Base-by-base conservation (phyloP, 2,329 filamentous ascomycete genomes). In the Sporothrix mexicana region DNA sequence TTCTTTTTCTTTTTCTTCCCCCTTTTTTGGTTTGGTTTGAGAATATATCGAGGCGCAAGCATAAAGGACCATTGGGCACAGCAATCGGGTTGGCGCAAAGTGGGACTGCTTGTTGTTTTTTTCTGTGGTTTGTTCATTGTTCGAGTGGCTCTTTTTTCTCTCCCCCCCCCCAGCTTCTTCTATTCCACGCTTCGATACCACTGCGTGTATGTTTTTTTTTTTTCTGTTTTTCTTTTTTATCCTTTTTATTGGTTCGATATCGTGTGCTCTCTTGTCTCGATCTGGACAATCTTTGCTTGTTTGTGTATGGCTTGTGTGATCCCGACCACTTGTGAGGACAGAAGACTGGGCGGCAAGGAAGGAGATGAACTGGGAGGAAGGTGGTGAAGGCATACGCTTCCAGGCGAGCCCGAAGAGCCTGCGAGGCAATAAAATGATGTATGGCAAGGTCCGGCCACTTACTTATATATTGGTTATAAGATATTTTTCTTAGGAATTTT, bases 11-110 rank as follows among this genome's bases (percentile, higher is more conserved):
- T 17, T 71, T 64, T 69, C 41, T 49, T 51, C 61, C 45, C 20
- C 49, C 49, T 49, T 57, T 57, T 20, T 41, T 68, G n/a, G 23
- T 20, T 43, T 36, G 47, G 66, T 47, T 20, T 9, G 47, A 36
- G 30, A 15, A 55, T 66, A 72, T 69, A 43, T 66, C 30, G 13
- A 68, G 69, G 72, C 66, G 71, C 67, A 73, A 73, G 70, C 74
- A 75, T 71, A 69, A 36, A 73, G 69, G 61, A 75, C 74, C 75
- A 75, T 76, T 72, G 61, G 73, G 75, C 75, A 74, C 75, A 74
- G 75, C 75, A 68, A 76, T 76, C 55, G 75, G 75, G 75, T 75
- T 76, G 75, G 75, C 75, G 75, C 74, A 75, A 72, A 72, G 59
- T 75, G 73, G 74, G 64, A 72, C 71, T 74, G 74, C 73, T 75